phyloP scores from a whole-genome alignment of 2,329 filamentous ascomycete genomes.

The Penicillium sp. region DNA sequence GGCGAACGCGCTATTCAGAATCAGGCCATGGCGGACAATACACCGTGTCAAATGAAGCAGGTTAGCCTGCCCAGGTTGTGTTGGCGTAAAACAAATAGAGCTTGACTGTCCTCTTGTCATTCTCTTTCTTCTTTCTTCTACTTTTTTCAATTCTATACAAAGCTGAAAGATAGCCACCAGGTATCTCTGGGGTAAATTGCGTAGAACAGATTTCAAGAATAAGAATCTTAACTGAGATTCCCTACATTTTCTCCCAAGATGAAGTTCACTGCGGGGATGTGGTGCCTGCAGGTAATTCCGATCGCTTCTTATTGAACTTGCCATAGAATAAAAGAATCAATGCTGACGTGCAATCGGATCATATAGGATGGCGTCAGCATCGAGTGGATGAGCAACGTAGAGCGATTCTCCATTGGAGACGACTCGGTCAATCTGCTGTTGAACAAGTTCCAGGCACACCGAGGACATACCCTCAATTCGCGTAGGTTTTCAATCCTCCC shows the following conservation, averaged over 20 bases:
- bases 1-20: conserved; percentile 1
- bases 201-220: not conserved
- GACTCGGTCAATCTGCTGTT: conserved; percentile 35
- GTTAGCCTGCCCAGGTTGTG: not conserved
- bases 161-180: not conserved
- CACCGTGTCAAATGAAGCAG: conserved; percentile 17
- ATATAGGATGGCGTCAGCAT: conserved; percentile 35
- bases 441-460: conserved; percentile 37
- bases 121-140: not conserved
- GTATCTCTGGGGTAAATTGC: not conserved
- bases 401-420: conserved; percentile 29
- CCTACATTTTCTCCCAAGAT: conserved; percentile 21
- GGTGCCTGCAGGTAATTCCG: conserved; percentile 29
- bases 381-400: conserved; percentile 44
- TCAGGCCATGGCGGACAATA: conserved; percentile 8
- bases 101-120: not conserved
- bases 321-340: not conserved
- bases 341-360: not conserved
- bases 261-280: conserved; percentile 45
- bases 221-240: not conserved
- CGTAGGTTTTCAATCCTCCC: conserved; percentile 16
- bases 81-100: not conserved
- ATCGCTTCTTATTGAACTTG: not conserved
- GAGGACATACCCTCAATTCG: conserved; percentile 41
- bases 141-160: not conserved